A percentile compares a stretch with the other conserved stretches of the same genome.
These are phyloP conservation scores for Chaetomium globosum DNA, from an alignment of 2,329 filamentous ascomycete genomes.

Conservation along the genomic window DNA sequence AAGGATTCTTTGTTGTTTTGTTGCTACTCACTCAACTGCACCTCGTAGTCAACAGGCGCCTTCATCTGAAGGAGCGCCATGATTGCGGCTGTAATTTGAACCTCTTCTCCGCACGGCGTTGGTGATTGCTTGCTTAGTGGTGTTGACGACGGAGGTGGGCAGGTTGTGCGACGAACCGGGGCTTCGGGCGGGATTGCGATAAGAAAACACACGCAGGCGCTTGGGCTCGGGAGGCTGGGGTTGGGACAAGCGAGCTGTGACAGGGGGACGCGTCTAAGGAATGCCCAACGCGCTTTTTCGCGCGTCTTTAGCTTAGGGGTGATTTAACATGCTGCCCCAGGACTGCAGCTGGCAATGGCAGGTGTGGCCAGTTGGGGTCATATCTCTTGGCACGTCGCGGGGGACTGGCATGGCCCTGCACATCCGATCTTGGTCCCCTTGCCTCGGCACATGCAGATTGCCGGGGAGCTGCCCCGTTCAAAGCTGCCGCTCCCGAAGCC, in stretches of 20 bases:
- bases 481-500: slow-evolving; percentile 15
- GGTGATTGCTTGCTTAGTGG: slow-evolving; percentile 10
- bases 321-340: slow-evolving; percentile 23
- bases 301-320: slow-evolving; percentile 25
- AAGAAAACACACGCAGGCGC: slow-evolving; percentile 26
- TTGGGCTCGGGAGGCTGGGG: slow-evolving; percentile 30
- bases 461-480: slow-evolving; percentile 25
- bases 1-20: background rate
- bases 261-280: slow-evolving; percentile 37
- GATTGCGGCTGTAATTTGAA: slow-evolving; percentile 35
- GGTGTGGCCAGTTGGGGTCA: slow-evolving; percentile 20
- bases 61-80: slow-evolving; percentile 88
- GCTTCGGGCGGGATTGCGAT: slow-evolving; percentile 18
- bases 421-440: slow-evolving; percentile 24
- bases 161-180: slow-evolving; percentile 24
- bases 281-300: slow-evolving; percentile 35
- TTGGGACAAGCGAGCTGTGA: slow-evolving; percentile 18
- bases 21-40: slow-evolving; percentile 70
- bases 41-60: slow-evolving; percentile 81
- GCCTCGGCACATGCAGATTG: slow-evolving; percentile 42
- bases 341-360: background rate
- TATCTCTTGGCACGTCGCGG: slow-evolving; percentile 12
- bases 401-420: slow-evolving; percentile 10
- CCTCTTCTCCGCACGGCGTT: slow-evolving; percentile 14
- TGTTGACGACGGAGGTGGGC: slow-evolving; percentile 25